Evolutionary conservation across 305 asterid genomes (phyloP).

Genomic region (Fraxinus baroniana): DNA sequence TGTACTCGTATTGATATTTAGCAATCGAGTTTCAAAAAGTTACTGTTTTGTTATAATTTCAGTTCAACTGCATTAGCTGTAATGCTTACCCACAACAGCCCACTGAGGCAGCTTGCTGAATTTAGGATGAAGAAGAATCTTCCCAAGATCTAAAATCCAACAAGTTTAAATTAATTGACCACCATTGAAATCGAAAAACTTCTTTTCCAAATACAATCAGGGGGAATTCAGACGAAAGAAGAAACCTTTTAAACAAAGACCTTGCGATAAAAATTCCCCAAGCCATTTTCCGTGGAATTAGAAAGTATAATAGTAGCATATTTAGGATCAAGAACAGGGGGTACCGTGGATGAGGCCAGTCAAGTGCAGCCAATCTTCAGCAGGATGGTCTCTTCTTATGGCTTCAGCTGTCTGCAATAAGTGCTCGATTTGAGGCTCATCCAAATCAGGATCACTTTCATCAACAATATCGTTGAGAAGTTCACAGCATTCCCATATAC

Average conservation of each 20-base stretch:
- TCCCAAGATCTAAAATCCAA: constrained; percentile 49
- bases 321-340: neutral
- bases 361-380: constrained; percentile 61
- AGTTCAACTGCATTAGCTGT: neutral
- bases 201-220: neutral
- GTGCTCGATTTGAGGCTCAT: constrained; percentile 59
- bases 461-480: constrained; percentile 56
- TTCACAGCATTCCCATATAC: constrained; percentile 70
- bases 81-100: constrained; percentile 53
- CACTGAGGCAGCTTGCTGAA: constrained; percentile 67
- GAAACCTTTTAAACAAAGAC: neutral
- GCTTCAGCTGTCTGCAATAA: constrained; percentile 66
- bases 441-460: constrained; percentile 68
- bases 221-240: neutral
- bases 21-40: neutral
- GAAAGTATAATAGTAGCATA: neutral
- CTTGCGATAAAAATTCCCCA: neutral
- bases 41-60: neutral
- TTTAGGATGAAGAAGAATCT: constrained; percentile 49
- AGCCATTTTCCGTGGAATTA: neutral
- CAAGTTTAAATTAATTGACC: neutral
- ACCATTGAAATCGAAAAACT: neutral
- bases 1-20: neutral
- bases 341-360: constrained; percentile 56
- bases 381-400: constrained; percentile 52